Evolutionary conservation across 345 rosid genomes (phyloP), one percentile per base, ranked within the genome.

Genomic region (Limnanthes douglasii): DNA sequence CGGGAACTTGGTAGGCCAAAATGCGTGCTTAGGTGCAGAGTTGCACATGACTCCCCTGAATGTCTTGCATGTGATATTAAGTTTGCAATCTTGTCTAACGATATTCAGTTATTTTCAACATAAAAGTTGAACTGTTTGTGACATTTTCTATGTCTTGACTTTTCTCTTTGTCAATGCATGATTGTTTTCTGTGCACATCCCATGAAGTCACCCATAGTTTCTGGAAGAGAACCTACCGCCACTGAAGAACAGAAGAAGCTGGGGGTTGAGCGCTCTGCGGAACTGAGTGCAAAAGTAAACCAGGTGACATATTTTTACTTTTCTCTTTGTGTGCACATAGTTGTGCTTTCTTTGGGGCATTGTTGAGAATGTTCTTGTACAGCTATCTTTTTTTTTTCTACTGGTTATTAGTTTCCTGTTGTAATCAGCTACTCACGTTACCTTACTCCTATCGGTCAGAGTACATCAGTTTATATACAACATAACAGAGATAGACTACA

Each of bases 171-270:
- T 50, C 38, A 46, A 50, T 32, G 45, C 27, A 33, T 44, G 29
- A 24, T 25, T 38, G 2, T 33, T 43, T 38, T 51, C 16, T 51
- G 25, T 26, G 11, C 16, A 27, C 34, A 52, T 51, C 37, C 34
- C 18, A 32, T 25, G 56, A 68, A 88, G 98, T 34, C 78, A 15
- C 95, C 98, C n/a, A 80, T 90, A 41, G 71, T 90, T 32, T 61
- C 79, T 53, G 98, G 98, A 68, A 90, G 98, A 71, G 98, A 90
- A 63, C 98, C 98, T 46, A 66, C 78, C 51, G 71, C 96, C 23
- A 46, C 59, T 4, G 82, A 77, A 60, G 92, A 90, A 60, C 92
- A 84, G 65, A 84, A 77, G 57, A 72, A 54, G 39, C 57, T 90
- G 47, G 79, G 85, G 31, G 50, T 62, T 39, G 85, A 80, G 56